Percentiles rank a stretch among this genome's conserved stretches.
Evolutionary conservation across 495 filamentous ascomycete species (phyloP).

Genomic region (Durotheca rogersii): DNA sequence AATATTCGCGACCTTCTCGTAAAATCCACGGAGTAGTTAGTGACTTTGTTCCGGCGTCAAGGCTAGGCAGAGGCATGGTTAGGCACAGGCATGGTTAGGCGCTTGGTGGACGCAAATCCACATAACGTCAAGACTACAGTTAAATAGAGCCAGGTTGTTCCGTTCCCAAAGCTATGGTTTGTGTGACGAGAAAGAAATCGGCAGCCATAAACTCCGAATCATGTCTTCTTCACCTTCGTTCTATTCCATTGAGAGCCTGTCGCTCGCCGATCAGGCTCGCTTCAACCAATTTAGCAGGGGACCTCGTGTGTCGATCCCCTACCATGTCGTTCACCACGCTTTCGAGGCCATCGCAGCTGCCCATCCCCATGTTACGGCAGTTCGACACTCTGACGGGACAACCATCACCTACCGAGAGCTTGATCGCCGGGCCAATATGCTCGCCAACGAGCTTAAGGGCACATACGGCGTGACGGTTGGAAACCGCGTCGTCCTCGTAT

Average conservation of each 20-base stretch:
- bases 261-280: slow-evolving; percentile 21
- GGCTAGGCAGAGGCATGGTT: no score
- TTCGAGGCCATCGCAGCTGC: slow-evolving; percentile 32
- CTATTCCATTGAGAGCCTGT: slow-evolving; percentile 25
- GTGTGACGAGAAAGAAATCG: not conserved
- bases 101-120: no score
- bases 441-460: slow-evolving; percentile 35
- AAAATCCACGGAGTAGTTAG: no score
- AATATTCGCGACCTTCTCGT: no score
- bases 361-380: slow-evolving; percentile 32
- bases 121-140: no score
- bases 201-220: no score
- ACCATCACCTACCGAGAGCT: slow-evolving; percentile 39
- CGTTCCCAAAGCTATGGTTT: no score
- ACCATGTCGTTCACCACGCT: slow-evolving; percentile 33
- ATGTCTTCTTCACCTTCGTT: slow-evolving; percentile 13
- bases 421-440: slow-evolving; percentile 33
- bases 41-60: no score
- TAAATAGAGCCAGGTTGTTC: no score
- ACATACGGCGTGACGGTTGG: no score
- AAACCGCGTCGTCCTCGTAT: slow-evolving; percentile 35
- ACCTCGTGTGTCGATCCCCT: slow-evolving; percentile 19
- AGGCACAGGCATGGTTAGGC: no score
- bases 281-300: slow-evolving; percentile 36
- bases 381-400: slow-evolving; percentile 33